These are phyloP conservation scores for Leccinum rimulosum DNA, from an alignment of 768 basidiomycete species.

Conservation along the genomic window DNA sequence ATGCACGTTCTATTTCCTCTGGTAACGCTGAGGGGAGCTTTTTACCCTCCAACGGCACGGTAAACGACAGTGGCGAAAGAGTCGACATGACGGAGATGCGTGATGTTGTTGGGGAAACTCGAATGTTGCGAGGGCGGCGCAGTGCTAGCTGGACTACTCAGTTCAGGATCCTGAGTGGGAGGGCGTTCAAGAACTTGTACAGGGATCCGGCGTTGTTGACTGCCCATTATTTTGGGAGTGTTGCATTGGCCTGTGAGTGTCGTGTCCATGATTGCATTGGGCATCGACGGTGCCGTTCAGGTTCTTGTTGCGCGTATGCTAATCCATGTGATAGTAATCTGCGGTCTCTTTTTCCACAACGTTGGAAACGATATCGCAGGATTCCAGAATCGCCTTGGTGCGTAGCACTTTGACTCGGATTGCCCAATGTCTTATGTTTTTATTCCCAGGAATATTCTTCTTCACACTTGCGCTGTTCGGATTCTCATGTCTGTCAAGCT, in stretches of 20 bases:
- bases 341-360: conserved; percentile 90
- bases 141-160: conserved; percentile 88
- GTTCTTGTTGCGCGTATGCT: background rate
- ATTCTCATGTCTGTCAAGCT: conserved; percentile 92
- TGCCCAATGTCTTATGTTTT: background rate
- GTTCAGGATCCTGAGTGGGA: conserved; percentile 89
- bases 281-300: background rate
- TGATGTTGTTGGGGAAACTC: conserved; percentile 68
- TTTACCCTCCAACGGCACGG: conserved; percentile 27
- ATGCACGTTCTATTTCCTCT: background rate
- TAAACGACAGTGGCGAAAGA: conserved; percentile 24
- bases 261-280: conserved; percentile 1
- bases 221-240: conserved; percentile 85
- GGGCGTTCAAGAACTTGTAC: conserved; percentile 98
- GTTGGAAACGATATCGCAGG: conserved; percentile 93
- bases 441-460: conserved; percentile 79
- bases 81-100: conserved; percentile 46
- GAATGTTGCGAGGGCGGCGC: conserved; percentile 65
- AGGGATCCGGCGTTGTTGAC: conserved; percentile 89
- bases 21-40: conserved; percentile 1
- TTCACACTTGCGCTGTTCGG: conserved; percentile 96
- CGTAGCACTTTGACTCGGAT: conserved; percentile 9
- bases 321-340: conserved; percentile 56
- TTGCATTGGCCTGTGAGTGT: conserved; percentile 76
- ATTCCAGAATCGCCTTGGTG: conserved; percentile 92